Conservation (phyloP, 2,329 filamentous ascomycete species). For the Stromatinia cepivora region DNA sequence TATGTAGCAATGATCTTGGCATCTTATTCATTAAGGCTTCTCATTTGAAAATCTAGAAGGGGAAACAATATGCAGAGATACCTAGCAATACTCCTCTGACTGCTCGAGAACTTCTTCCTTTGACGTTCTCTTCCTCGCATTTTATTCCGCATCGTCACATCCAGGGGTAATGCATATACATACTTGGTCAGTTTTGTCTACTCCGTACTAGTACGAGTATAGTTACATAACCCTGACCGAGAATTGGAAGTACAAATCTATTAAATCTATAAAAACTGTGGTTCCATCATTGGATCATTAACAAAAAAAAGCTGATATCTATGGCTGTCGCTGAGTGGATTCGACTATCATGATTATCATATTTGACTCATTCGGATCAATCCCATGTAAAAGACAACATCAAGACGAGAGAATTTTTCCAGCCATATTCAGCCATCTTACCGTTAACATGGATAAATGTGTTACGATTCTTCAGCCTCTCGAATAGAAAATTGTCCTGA, state of each 20-base stretch:
- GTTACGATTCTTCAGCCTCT: not conserved
- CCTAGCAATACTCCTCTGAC: not conserved
- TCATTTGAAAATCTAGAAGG: not conserved
- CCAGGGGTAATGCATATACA: not conserved
- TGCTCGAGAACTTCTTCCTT: not conserved
- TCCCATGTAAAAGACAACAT: not conserved
- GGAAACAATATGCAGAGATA: not conserved
- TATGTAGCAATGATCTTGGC: not conserved
- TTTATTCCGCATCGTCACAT: constrained; percentile 6
- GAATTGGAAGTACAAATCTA: not conserved
- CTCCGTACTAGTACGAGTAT: not conserved
- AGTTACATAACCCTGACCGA: not conserved
- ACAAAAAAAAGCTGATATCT: not conserved
- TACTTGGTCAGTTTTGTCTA: not conserved
- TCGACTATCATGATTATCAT: not conserved
- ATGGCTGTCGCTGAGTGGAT: not conserved
- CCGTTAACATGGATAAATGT: not conserved
- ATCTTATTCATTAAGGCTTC: not conserved
- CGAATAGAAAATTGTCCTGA: not conserved
- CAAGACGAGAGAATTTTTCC: not conserved
- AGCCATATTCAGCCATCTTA: not conserved
- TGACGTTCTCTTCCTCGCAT: not conserved
- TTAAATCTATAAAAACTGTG: not conserved
- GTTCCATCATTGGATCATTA: not conserved
- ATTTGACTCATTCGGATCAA: not conserved